These are phyloP conservation scores for Ogataea trehaloabstinens DNA, from an alignment of 805 yeast species.

Conservation along the genomic window DNA sequence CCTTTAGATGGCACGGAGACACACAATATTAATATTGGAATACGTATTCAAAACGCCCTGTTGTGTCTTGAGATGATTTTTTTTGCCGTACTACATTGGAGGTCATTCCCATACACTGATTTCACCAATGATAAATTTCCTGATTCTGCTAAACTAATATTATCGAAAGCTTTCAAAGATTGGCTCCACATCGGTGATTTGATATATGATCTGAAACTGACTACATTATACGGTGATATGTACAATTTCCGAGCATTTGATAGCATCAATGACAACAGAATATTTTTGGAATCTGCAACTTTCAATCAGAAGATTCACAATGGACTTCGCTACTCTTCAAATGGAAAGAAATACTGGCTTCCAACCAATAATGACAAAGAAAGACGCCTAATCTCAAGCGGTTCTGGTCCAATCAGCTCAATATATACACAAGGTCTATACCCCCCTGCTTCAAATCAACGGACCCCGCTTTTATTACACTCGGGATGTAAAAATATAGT, in stretches of 20 bases:
- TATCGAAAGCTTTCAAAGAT: slow-evolving; percentile 68
- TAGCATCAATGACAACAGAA: slow-evolving; percentile 49
- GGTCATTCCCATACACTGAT: slow-evolving; percentile 76
- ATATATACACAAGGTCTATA: slow-evolving; percentile 12
- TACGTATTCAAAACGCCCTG: slow-evolving; percentile 74
- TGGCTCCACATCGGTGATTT: slow-evolving; percentile 77
- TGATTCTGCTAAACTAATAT: slow-evolving; percentile 63
- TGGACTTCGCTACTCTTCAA: slow-evolving; percentile 77
- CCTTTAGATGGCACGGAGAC: slow-evolving; percentile 28
- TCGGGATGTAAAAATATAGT: slow-evolving; percentile 9
- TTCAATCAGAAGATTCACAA: slow-evolving; percentile 66
- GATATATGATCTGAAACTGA: slow-evolving; percentile 67
- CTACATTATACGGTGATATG: slow-evolving; percentile 63
- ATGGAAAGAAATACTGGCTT: slow-evolving; percentile 87
- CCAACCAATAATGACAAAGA: slow-evolving; percentile 11
- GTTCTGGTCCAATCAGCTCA: slow-evolving; percentile 6
- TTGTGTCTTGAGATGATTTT: slow-evolving; percentile 81
- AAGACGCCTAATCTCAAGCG: slow-evolving; percentile 6
- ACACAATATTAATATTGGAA: slow-evolving; percentile 30
- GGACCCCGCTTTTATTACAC: slow-evolving; percentile 11
- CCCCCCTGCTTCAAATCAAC: slow-evolving; percentile 7
- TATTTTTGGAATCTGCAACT: slow-evolving; percentile 37
- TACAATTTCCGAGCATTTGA: slow-evolving; percentile 85
- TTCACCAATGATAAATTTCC: slow-evolving; percentile 63
- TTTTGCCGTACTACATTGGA: slow-evolving; percentile 87